Conservation (phyloP, 495 filamentous ascomycete species). For the Penicillium atrosanguineum region DNA sequence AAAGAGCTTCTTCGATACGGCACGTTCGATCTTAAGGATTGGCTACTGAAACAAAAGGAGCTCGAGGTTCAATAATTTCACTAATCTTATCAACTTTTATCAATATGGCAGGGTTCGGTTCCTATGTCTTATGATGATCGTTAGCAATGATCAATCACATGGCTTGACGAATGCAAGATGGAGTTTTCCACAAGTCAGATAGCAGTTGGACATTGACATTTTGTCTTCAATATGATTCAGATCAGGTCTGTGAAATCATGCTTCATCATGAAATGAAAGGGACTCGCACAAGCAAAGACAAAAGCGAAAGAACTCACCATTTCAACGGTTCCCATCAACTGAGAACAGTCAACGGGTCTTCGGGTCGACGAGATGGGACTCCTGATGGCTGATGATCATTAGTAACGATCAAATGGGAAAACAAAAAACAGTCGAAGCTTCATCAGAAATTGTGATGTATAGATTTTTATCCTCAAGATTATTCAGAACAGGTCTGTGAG, state of each 20-base stretch:
- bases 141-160: not conserved
- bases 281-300: not conserved
- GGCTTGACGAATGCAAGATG: not conserved
- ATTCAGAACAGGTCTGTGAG: constrained; percentile 60
- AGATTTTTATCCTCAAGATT: constrained; percentile 39
- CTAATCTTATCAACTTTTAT: not conserved
- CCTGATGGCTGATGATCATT: not conserved
- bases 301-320: constrained; percentile 1
- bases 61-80: not conserved
- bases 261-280: constrained; percentile 44
- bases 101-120: not conserved
- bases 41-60: not conserved
- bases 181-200: constrained; percentile 32
- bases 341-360: not conserved
- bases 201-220: constrained; percentile 48
- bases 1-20: not conserved
- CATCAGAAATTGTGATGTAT: constrained; percentile 51
- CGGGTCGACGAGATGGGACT: not conserved
- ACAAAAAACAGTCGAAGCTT: constrained; percentile 9
- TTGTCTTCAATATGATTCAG: constrained; percentile 47
- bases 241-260: constrained; percentile 55
- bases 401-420: constrained; percentile 7
- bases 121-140: not conserved
- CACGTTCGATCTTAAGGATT: not conserved
- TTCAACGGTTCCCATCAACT: not conserved